Evolutionary conservation across 345 rosid genomes (phyloP).

Genomic region (Dipteronia dyeriana): DNA sequence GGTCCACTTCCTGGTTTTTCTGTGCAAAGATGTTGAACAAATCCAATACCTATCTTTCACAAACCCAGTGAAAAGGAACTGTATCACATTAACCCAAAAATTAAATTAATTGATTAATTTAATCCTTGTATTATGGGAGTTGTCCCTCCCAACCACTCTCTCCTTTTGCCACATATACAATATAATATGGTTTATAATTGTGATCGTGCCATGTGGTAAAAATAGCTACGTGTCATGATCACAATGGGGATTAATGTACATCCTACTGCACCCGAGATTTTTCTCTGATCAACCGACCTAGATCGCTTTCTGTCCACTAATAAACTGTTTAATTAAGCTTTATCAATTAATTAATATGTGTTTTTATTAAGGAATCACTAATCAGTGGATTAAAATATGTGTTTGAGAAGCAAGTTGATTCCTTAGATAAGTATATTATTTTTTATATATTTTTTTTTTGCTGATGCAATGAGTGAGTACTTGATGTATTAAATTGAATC

Average conservation of each 20-base stretch:
- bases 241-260: background rate
- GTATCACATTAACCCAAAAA: slow-evolving; percentile 22
- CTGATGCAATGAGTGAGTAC: background rate
- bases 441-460: background rate
- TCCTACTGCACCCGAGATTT: background rate
- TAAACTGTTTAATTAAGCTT: background rate
- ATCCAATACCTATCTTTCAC: slow-evolving; percentile 7
- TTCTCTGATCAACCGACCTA: background rate
- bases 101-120: slow-evolving; percentile 10
- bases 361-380: slow-evolving; percentile 1
- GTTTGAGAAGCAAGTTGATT: background rate
- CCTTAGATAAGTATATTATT: too few species aligned
- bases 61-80: slow-evolving; percentile 18
- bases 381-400: background rate
- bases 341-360: background rate
- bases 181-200: background rate
- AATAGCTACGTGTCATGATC: background rate
- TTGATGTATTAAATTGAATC: background rate
- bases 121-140: slow-evolving; percentile 38
- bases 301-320: background rate
- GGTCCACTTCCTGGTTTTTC: background rate
- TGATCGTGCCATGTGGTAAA: background rate
- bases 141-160: slow-evolving; percentile 28
- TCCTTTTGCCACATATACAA: background rate
- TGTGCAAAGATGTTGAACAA: background rate